Evolutionary conservation across 2,329 filamentous ascomycete species (phyloP).

Genomic region (Trichoderma oligosporum): DNA sequence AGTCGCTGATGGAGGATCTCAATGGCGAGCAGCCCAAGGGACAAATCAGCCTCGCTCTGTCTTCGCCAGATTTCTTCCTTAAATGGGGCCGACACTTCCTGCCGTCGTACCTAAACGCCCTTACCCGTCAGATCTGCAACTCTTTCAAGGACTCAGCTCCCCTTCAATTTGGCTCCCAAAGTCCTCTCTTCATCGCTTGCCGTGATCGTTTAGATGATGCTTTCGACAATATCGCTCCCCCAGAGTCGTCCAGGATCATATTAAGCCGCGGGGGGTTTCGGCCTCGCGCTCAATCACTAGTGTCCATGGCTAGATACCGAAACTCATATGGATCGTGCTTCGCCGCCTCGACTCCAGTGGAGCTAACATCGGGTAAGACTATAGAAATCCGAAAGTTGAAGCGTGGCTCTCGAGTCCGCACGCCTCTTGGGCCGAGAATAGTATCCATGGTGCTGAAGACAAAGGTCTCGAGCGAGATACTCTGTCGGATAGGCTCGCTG

Average conservation of each 20-base stretch:
- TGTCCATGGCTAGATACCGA: constrained; percentile 45
- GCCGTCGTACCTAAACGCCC: constrained; percentile 52
- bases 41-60: constrained; percentile 49
- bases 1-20: constrained; percentile 49
- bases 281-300: neutral
- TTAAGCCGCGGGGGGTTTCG: neutral
- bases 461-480: constrained; percentile 34
- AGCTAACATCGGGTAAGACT: constrained; percentile 39
- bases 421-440: constrained; percentile 46
- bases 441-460: constrained; percentile 53
- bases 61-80: constrained; percentile 35
- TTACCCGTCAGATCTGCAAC: constrained; percentile 56
- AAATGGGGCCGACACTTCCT: constrained; percentile 59
- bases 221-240: constrained; percentile 47
- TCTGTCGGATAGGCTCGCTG: constrained; percentile 47
- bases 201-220: constrained; percentile 46
- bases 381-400: constrained; percentile 44
- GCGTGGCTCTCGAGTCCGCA: constrained; percentile 46
- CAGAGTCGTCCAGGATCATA: constrained; percentile 35
- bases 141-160: constrained; percentile 60
- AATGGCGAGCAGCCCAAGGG: constrained; percentile 41
- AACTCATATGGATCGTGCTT: constrained; percentile 47
- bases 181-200: constrained; percentile 50
- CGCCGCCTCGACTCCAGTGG: constrained; percentile 45
- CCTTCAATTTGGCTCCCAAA: constrained; percentile 49